These are phyloP conservation scores for Kodamaea jinghongensis DNA, from an alignment of 805 yeast species.

Conservation along the genomic window DNA sequence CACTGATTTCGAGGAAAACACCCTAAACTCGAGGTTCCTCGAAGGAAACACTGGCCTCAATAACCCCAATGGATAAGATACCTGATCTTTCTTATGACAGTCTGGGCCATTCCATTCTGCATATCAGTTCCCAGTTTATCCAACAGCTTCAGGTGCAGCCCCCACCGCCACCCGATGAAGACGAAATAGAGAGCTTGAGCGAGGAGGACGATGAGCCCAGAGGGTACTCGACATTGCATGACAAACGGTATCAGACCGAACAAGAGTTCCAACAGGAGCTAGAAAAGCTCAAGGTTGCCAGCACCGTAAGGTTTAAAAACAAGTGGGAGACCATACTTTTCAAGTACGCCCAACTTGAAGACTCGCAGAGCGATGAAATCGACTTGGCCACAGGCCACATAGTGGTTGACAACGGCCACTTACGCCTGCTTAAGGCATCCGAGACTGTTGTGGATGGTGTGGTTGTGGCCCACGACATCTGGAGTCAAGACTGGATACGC, in stretches of 20 bases:
- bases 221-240: slow-evolving; percentile 7
- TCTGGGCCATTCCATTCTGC: slow-evolving; percentile 2
- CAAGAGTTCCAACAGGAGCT: slow-evolving; percentile 23
- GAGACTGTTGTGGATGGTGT: slow-evolving; percentile 6
- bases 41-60: no score
- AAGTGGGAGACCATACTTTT: slow-evolving; percentile 54
- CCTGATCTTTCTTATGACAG: slow-evolving; percentile 10
- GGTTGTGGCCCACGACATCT: slow-evolving; percentile 26
- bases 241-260: slow-evolving; percentile 11
- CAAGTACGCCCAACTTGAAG: slow-evolving; percentile 48
- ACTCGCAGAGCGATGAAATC: slow-evolving; percentile 59
- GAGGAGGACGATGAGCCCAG: slow-evolving; percentile 5
- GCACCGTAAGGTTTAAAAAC: slow-evolving; percentile 23
- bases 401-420: slow-evolving; percentile 66
- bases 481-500: slow-evolving; percentile 36
- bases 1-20: no score
- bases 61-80: slow-evolving; percentile 11
- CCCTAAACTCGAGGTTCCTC: no score
- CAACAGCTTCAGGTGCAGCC: slow-evolving; percentile 1
- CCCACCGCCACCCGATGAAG: not conserved
- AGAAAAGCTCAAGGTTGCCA: slow-evolving; percentile 25
- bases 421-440: slow-evolving; percentile 40
- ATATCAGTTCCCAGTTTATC: slow-evolving; percentile 4
- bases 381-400: slow-evolving; percentile 65
- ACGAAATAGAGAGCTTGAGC: slow-evolving; percentile 8